Percentiles rank a stretch among this genome's conserved stretches.
Evolutionary conservation across 1,284 basidiomycete genomes (phyloP).

Genomic region (Pisolithus thermaeus): DNA sequence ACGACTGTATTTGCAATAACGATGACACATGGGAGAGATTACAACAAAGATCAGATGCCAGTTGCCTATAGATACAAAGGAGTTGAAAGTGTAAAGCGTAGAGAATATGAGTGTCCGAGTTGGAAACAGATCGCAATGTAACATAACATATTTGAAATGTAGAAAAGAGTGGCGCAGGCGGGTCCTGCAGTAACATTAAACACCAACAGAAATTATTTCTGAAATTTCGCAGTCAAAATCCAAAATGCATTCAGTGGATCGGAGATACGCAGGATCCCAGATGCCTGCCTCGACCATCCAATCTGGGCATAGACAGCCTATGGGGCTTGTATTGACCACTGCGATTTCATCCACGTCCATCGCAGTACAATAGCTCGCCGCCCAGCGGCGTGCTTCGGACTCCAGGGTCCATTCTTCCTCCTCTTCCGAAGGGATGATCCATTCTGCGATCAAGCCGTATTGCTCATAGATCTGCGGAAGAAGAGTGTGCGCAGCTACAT

Average conservation of each 20-base stretch:
- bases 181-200: too few relatives aligned
- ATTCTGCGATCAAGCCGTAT: not conserved
- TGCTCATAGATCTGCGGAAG: not conserved
- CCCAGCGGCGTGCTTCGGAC: not conserved
- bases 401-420: not conserved
- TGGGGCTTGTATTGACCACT: not conserved
- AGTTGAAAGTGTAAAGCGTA: not conserved
- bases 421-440: not conserved
- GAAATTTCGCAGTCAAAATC: too few relatives aligned
- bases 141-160: not conserved
- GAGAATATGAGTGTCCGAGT: too few relatives aligned
- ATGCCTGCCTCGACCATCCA: constrained; percentile 21
- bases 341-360: not conserved
- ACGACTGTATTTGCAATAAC: not conserved
- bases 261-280: not conserved
- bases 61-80: constrained; percentile 3
- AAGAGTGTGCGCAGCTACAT: not conserved
- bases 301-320: constrained; percentile 20
- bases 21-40: not conserved
- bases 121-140: not conserved
- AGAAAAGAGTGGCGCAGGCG: not conserved
- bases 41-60: not conserved
- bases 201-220: too few relatives aligned
- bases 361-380: not conserved
- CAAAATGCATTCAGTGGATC: too few relatives aligned